Base-by-base conservation (phyloP, 176 grass and related monocot genomes). In the Hordeum marinum region DNA sequence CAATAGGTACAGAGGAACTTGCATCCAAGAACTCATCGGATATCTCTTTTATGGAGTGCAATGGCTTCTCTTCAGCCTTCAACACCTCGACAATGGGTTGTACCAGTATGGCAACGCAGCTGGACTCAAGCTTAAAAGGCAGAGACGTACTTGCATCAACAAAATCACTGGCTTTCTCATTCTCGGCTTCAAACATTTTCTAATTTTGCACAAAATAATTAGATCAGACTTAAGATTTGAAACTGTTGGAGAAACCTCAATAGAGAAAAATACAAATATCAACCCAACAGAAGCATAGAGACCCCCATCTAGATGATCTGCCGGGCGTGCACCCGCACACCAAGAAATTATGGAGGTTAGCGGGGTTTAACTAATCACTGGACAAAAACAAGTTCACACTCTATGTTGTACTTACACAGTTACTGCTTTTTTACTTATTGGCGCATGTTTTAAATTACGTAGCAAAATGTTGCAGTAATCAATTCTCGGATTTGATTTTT, bases 1-100 rank as follows among this genome's bases (percentile, higher is more conserved):
- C 90, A 58, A 89, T 75, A 37, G 81, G 93, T 46, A 88, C 3
- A 78, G 83, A 83, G 52, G 81, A 79, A 62, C 26, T 74, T 74
- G 46, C 65, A 79, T 74, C 66, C 66, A 65, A 68, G 39, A 67
- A 29, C 57, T 18, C 78, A 43, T 57, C 80, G 27, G 18, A 68
- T 20, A 8, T 39, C 52, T 85, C 87, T n/a, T 72, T 86, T 46
- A 25, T 57, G 5, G 76, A 31, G 29, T 79, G 63, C 69, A 81
- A 45, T 59, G 76, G n/a, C 82, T 69, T 63, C 1, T 57, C 67
- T 58, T 86, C 85, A 27, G 50, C 78, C 50, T 92, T 91, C 35
- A 55, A 74, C 15, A 26, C 42, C 57, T 73, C 12, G 31, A 6
- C 21, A 9, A 37, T 17, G 39, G 63, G 10, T 13, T 1, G 9